phyloP scores from a whole-genome alignment of 1,284 basidiomycete species.

The Tranzscheliella williamsii region DNA sequence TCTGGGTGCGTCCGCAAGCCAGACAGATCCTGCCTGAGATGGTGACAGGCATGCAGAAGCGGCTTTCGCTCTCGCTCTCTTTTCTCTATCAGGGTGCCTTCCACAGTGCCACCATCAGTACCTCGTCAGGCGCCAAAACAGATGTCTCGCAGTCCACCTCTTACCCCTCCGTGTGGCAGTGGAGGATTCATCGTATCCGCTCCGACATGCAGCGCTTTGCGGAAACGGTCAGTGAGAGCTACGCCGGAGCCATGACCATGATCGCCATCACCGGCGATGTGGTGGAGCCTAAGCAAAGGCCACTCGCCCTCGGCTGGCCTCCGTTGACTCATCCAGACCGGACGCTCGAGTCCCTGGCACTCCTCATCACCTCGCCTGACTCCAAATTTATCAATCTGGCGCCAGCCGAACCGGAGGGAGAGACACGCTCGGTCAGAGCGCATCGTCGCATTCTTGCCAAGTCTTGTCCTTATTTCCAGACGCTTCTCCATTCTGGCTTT shows the following conservation, averaged over 20 bases:
- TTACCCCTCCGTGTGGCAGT: not conserved
- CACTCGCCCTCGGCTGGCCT: not conserved
- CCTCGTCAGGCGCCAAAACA: not conserved
- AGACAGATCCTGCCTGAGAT: not conserved
- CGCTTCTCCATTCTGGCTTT: not conserved
- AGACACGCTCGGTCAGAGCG: not conserved
- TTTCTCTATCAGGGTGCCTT: not conserved
- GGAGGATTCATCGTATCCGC: not conserved
- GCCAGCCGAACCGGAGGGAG: not conserved
- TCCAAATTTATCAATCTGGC: not conserved
- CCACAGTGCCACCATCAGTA: not conserved
- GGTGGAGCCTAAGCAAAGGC: not conserved
- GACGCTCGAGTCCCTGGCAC: not conserved
- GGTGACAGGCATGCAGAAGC: not conserved
- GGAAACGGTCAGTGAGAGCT: not conserved
- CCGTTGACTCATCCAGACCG: not conserved
- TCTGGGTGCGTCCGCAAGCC: not conserved
- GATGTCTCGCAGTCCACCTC: not conserved
- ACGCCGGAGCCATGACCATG: not conserved
- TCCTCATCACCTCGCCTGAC: not conserved
- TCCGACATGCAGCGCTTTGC: not conserved
- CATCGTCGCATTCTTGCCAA: not conserved
- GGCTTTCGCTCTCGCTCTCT: not conserved
- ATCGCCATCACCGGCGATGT: not conserved
- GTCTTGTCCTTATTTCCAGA: not conserved